Evolutionary conservation across 2,329 filamentous ascomycete species (phyloP).

Genomic region (Colletotrichum tamarilloi): DNA sequence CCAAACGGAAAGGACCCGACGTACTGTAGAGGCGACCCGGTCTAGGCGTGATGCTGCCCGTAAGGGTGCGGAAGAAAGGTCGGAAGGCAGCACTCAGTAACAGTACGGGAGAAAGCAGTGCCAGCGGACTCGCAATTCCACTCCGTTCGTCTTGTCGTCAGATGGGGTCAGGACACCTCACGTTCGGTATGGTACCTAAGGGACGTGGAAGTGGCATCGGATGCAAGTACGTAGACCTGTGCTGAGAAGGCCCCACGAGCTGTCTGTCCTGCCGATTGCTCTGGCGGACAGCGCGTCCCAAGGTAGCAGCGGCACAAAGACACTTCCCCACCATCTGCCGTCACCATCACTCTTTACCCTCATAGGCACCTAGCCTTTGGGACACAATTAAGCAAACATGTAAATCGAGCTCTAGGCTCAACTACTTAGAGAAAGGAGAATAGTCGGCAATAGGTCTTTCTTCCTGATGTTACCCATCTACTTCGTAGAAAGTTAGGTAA

Average conservation of each 20-base stretch:
- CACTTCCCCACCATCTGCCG: not conserved
- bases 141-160: constrained; percentile 17
- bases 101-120: not conserved
- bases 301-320: not conserved
- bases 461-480: not conserved
- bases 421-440: too few species aligned
- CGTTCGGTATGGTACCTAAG: not conserved
- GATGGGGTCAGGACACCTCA: constrained; percentile 8
- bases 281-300: not conserved
- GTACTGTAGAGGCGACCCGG: not conserved
- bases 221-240: not conserved
- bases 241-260: constrained; percentile 22
- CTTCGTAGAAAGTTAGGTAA: too few species aligned
- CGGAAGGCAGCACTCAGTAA: not conserved
- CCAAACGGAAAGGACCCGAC: constrained; percentile 6
- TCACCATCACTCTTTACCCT: not conserved
- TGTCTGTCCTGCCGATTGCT: not conserved
- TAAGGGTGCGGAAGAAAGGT: not conserved
- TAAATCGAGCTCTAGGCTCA: too few species aligned
- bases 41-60: not conserved
- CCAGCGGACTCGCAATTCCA: not conserved
- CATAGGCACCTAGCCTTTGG: not conserved
- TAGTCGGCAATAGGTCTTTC: not conserved
- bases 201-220: constrained; percentile 1
- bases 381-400: not conserved